Conservation (phyloP, 768 basidiomycete genomes). For the Macrolepiota albuminosa region DNA sequence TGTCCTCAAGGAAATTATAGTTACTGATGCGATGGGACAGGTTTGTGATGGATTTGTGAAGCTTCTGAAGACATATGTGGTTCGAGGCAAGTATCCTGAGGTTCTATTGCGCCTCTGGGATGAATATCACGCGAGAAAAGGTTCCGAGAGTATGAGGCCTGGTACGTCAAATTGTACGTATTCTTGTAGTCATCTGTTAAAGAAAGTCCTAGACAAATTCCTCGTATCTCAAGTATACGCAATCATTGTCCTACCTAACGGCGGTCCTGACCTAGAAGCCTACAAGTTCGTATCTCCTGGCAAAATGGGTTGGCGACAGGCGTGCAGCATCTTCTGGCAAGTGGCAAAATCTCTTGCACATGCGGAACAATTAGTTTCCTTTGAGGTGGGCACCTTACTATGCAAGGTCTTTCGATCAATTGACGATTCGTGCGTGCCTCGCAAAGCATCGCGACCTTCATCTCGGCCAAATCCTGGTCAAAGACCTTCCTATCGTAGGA, state of each 20-base stretch:
- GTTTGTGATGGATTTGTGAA: constrained; percentile 75
- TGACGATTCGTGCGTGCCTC: background rate
- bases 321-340: constrained; percentile 89
- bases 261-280: constrained; percentile 86
- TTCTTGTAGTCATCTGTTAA: background rate
- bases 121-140: constrained; percentile 66
- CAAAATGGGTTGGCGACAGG: constrained; percentile 78
- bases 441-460: constrained; percentile 97
- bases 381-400: constrained; percentile 63
- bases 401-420: background rate
- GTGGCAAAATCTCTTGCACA: constrained; percentile 69
- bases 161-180: constrained; percentile 36
- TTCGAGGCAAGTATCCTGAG: constrained; percentile 81
- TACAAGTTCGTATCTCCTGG: constrained; percentile 58
- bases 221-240: constrained; percentile 76
- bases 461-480: constrained; percentile 93
- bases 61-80: constrained; percentile 80
- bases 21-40: constrained; percentile 72
- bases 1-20: constrained; percentile 76
- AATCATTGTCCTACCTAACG: constrained; percentile 87
- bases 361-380: constrained; percentile 76
- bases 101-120: constrained; percentile 84
- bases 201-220: constrained; percentile 56
- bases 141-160: constrained; percentile 82
- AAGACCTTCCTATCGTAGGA: constrained; percentile 33